These are phyloP conservation scores for Cutaneotrichosporon dermatis DNA, from an alignment of 1,284 basidiomycete genomes.

Conservation along the genomic window DNA sequence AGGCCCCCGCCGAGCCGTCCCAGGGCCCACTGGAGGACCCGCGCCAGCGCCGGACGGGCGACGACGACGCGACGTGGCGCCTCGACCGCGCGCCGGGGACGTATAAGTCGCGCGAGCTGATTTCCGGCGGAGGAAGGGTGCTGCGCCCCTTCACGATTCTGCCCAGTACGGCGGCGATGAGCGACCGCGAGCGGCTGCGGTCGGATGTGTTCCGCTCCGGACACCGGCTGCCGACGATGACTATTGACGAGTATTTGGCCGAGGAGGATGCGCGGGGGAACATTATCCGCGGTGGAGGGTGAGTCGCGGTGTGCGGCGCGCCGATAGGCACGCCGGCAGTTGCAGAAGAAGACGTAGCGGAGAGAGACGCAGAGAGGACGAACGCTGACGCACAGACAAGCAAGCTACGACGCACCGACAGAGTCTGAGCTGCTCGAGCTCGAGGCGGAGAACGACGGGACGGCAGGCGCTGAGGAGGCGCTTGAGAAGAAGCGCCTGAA, in stretches of 20 bases:
- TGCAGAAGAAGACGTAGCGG: no score
- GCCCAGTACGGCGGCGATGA: constrained; percentile 57
- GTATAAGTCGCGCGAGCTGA: constrained; percentile 54
- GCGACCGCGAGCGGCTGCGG: constrained; percentile 65
- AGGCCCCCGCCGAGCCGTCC: constrained; percentile 13
- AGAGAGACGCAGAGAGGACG: no score
- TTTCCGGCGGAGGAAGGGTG: constrained; percentile 73
- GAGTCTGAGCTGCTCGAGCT: constrained; percentile 70
- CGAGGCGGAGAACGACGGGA: constrained; percentile 80
- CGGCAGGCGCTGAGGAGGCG: constrained; percentile 63
- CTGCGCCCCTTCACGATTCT: constrained; percentile 84
- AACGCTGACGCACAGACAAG: constrained; percentile 55
- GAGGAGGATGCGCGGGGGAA: constrained; percentile 80
- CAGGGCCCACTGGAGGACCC: constrained; percentile 49
- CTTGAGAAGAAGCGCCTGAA: constrained; percentile 71
- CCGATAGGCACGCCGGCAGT: no score
- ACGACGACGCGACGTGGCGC: constrained; percentile 64
- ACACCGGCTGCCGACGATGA: constrained; percentile 92
- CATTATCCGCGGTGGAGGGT: constrained; percentile 83
- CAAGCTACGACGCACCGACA: constrained; percentile 63
- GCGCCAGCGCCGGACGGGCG: constrained; percentile 32
- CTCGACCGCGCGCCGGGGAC: constrained; percentile 56
- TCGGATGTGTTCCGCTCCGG: constrained; percentile 77
- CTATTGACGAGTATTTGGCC: constrained; percentile 89
- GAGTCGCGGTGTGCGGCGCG: constrained; percentile 36